phyloP scores from a whole-genome alignment of 768 basidiomycete genomes.

The Tricholomella constricta region DNA sequence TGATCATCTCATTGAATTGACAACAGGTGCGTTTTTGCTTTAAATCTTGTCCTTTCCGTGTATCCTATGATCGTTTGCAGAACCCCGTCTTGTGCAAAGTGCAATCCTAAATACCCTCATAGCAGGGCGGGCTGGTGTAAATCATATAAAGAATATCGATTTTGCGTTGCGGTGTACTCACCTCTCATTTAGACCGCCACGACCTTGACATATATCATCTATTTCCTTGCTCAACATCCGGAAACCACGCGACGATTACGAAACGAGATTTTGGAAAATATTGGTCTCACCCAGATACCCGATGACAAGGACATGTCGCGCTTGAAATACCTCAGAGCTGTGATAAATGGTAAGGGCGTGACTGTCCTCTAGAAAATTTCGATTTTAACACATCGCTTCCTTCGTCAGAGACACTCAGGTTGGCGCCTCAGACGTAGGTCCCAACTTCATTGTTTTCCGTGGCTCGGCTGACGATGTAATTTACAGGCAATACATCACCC shows the following conservation, averaged over 20 bases:
- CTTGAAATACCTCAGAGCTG: conserved; percentile 46
- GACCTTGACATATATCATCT: conserved; percentile 44
- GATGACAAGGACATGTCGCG: conserved; percentile 43
- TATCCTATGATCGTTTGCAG: conserved; percentile 5
- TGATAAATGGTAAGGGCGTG: conserved; percentile 38
- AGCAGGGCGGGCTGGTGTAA: conserved; percentile 46
- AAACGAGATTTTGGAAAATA: conserved; percentile 40
- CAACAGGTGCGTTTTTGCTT: background rate
- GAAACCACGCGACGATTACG: conserved; percentile 40
- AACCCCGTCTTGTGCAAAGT: conserved; percentile 37
- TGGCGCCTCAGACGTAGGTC: conserved; percentile 20
- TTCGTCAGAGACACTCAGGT: conserved; percentile 35
- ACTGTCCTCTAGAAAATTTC: conserved; percentile 16
- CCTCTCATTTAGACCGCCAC: conserved; percentile 37
- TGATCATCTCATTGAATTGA: conserved; percentile 8
- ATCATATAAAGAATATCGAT: background rate
- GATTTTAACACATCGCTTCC: conserved; percentile 15
- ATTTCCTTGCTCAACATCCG: conserved; percentile 49
- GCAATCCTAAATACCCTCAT: conserved; percentile 46
- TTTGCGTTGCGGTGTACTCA: background rate
- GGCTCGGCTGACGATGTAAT: background rate
- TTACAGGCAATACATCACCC: background rate
- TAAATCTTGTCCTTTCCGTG: background rate
- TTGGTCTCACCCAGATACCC: conserved; percentile 37
- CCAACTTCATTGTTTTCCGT: background rate